Percentiles rank a stretch among this genome's conserved stretches.
phyloP scores from a whole-genome alignment of 2,329 filamentous ascomycete genomes.

The Verticillium longisporum region DNA sequence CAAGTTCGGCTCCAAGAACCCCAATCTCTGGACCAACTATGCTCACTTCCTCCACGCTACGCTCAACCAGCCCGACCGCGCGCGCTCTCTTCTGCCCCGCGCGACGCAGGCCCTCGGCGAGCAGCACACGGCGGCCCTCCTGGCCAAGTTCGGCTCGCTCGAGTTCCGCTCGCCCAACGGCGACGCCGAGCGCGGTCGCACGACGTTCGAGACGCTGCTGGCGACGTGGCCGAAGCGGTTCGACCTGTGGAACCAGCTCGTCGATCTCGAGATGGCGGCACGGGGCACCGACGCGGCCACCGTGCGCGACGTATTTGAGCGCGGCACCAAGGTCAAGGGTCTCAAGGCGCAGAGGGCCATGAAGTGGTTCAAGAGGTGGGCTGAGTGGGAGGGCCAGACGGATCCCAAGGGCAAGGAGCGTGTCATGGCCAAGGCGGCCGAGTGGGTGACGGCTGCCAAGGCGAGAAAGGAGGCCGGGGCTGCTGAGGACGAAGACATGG shows the following conservation, averaged over 20 bases:
- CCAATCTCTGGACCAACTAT: slow-evolving; percentile 88
- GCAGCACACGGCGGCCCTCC: slow-evolving; percentile 59
- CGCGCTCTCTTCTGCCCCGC: slow-evolving; percentile 70
- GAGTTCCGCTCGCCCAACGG: slow-evolving; percentile 83
- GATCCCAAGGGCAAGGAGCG: slow-evolving; percentile 52
- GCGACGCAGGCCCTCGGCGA: slow-evolving; percentile 76
- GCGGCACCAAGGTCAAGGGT: slow-evolving; percentile 60
- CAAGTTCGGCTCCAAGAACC: slow-evolving; percentile 77
- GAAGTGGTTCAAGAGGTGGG: slow-evolving; percentile 89
- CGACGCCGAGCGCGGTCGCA: slow-evolving; percentile 84
- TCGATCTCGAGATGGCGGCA: slow-evolving; percentile 72
- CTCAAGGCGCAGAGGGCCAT: slow-evolving; percentile 79
- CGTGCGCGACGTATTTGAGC: slow-evolving; percentile 74
- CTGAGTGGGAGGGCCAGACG: slow-evolving; percentile 69
- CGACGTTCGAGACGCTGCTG: slow-evolving; percentile 85
- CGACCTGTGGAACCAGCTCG: slow-evolving; percentile 86
- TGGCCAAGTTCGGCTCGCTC: slow-evolving; percentile 82
- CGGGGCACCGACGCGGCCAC: slow-evolving; percentile 47
- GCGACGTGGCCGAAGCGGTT: slow-evolving; percentile 81
- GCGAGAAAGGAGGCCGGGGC: slow-evolving; percentile 33
- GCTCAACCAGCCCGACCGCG: slow-evolving; percentile 61
- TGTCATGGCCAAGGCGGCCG: slow-evolving; percentile 64
- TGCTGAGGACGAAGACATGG: slow-evolving; percentile 16
- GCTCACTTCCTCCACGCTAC: slow-evolving; percentile 84
- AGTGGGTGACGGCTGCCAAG: slow-evolving; percentile 55